Evolutionary conservation across 192 early-diverging fungal genomes (phyloP).

Genomic region (Dimargaris cristalligena): DNA sequence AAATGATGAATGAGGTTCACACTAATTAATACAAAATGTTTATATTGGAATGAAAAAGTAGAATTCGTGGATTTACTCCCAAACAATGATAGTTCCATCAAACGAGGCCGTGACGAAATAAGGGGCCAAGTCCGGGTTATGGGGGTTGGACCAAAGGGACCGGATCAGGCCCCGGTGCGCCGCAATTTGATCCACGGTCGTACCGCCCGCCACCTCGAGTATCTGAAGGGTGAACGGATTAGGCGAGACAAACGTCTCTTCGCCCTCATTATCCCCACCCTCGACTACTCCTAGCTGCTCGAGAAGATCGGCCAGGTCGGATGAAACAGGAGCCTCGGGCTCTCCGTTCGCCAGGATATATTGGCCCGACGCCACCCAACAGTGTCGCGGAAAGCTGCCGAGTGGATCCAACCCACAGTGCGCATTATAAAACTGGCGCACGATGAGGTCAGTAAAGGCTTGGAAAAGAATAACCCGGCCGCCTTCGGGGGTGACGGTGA

Average conservation of each 20-base stretch:
- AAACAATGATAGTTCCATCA: constrained; percentile 10
- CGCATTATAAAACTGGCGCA: constrained; percentile 9
- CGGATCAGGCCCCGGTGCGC: constrained; percentile 62
- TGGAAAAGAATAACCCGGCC: constrained; percentile 1
- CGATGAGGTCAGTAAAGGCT: not conserved
- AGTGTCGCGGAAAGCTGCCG: constrained; percentile 2
- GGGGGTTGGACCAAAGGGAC: constrained; percentile 33
- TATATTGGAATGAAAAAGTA: too few relatives aligned
- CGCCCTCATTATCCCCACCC: not conserved
- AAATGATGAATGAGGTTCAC: too few relatives aligned
- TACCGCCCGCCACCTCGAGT: constrained; percentile 52
- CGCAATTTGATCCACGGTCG: constrained; percentile 57
- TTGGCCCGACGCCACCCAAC: not conserved
- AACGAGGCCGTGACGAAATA: constrained; percentile 15
- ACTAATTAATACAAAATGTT: too few relatives aligned
- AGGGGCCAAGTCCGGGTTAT: constrained; percentile 16
- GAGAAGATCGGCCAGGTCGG: constrained; percentile 14
- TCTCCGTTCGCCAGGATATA: constrained; percentile 5
- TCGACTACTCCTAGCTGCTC: not conserved
- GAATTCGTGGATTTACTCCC: constrained; percentile 33
- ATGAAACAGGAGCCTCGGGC: not conserved
- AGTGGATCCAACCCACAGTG: constrained; percentile 2
- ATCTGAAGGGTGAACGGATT: constrained; percentile 55
- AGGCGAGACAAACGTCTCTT: constrained; percentile 24
- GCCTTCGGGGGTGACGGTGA: not conserved